These are phyloP conservation scores for Penicillium crustosum DNA, from an alignment of 2,329 filamentous ascomycete genomes.

Conservation along the genomic window DNA sequence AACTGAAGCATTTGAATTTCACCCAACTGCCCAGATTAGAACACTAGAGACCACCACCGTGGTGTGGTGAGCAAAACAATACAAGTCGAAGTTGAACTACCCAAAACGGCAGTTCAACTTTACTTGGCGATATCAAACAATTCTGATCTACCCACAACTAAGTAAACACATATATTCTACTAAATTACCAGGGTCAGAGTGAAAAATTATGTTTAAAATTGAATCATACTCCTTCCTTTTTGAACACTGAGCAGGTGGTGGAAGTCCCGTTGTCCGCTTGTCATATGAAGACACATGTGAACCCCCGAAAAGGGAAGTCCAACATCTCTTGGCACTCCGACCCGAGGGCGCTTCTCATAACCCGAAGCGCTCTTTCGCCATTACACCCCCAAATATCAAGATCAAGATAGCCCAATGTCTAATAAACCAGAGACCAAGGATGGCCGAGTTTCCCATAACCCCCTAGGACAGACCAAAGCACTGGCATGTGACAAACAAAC, in stretches of 20 bases:
- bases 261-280: too few species aligned
- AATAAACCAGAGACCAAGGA: background rate
- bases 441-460: background rate
- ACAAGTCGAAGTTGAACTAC: background rate
- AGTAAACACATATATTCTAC: background rate
- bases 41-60: background rate
- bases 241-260: too few species aligned
- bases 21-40: accelerated
- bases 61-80: background rate
- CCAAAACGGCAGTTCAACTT: background rate
- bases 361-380: background rate
- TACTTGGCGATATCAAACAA: background rate
- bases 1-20: accelerated
- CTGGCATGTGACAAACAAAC: too few species aligned
- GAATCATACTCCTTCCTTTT: accelerated
- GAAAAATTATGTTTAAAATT: background rate
- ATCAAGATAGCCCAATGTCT: background rate
- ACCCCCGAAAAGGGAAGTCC: background rate
- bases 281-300: background rate
- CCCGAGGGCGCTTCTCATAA: background rate
- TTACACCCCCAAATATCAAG: accelerated
- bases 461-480: too few species aligned
- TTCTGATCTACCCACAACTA: background rate
- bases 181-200: background rate
- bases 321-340: background rate